These are phyloP conservation scores for Croton setiger DNA, from an alignment of 441 rosid species.

Conservation along the genomic window DNA sequence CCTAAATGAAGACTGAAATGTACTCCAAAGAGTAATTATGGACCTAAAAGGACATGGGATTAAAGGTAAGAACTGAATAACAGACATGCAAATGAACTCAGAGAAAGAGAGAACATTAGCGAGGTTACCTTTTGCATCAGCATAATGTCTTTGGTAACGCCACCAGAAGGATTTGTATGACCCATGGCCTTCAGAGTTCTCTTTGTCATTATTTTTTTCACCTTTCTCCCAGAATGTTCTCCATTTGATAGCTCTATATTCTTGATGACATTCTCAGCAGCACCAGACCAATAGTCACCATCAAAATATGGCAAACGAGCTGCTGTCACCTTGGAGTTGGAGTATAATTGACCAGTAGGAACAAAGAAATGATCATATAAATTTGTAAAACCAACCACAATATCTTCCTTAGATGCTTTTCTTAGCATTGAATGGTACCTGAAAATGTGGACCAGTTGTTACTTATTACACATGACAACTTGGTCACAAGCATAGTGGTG, in stretches of 20 bases:
- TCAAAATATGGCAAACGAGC: constrained; percentile 79
- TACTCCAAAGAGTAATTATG: too few relatives aligned
- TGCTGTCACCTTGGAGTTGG: constrained; percentile 55
- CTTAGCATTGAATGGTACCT: constrained; percentile 61
- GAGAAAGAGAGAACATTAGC: constrained; percentile 1
- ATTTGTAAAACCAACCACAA: constrained; percentile 51
- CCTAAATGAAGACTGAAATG: too few relatives aligned
- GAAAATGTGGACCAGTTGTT: constrained; percentile 19
- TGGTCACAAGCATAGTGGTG: constrained; percentile 1
- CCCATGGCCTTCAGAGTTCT: constrained; percentile 57
- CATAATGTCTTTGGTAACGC: constrained; percentile 55
- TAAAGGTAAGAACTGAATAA: not conserved
- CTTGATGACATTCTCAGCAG: constrained; percentile 50
- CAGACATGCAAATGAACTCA: not conserved
- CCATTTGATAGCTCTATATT: constrained; percentile 31
- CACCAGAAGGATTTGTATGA: constrained; percentile 42
- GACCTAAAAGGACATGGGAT: too few relatives aligned
- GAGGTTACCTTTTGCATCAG: constrained; percentile 58
- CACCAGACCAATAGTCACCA: constrained; percentile 72
- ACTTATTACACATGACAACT: constrained; percentile 10
- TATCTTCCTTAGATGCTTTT: constrained; percentile 48
- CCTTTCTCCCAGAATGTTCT: constrained; percentile 24
- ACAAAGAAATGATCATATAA: constrained; percentile 61
- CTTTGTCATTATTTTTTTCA: constrained; percentile 44
- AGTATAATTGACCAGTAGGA: constrained; percentile 36